phyloP scores from a whole-genome alignment of 2,329 filamentous ascomycete species.

The Botrytis paeoniae region DNA sequence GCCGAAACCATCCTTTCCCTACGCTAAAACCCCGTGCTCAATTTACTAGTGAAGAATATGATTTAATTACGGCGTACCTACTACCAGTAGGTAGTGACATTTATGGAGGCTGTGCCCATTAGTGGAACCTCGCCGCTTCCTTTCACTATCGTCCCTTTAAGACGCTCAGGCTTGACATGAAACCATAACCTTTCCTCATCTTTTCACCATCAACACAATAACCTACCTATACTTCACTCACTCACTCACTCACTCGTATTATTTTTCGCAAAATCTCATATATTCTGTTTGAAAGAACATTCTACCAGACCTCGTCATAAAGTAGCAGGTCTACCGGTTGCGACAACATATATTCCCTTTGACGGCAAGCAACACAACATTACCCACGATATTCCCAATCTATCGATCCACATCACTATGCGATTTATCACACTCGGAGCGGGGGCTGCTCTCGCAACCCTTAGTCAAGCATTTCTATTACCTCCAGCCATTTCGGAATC shows the following conservation, averaged over 20 bases:
- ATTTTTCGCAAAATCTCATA: neutral
- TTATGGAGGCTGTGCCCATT: constrained; percentile 2
- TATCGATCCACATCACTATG: constrained; percentile 27
- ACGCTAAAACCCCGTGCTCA: neutral
- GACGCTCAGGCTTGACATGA: constrained; percentile 2
- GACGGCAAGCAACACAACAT: neutral
- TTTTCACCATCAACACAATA: constrained; percentile 2
- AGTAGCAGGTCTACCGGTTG: constrained; percentile 7
- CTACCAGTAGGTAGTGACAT: neutral
- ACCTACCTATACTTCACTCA: neutral
- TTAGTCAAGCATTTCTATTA: constrained; percentile 49
- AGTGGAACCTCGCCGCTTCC: neutral
- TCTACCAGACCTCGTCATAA: neutral
- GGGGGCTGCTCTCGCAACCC: constrained; percentile 25
- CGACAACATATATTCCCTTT: neutral
- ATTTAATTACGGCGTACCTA: neutral
- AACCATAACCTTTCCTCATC: neutral
- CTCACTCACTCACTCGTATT: neutral
- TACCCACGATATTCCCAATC: constrained; percentile 3
- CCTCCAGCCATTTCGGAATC: constrained; percentile 48
- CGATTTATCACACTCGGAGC: constrained; percentile 27
- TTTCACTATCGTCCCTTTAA: constrained; percentile 3
- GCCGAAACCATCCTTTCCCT: neutral
- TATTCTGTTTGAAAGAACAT: neutral
- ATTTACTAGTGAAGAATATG: neutral